Evolutionary conservation across 768 basidiomycete genomes (phyloP).

Genomic region (Termitomyces eurrhizus): DNA sequence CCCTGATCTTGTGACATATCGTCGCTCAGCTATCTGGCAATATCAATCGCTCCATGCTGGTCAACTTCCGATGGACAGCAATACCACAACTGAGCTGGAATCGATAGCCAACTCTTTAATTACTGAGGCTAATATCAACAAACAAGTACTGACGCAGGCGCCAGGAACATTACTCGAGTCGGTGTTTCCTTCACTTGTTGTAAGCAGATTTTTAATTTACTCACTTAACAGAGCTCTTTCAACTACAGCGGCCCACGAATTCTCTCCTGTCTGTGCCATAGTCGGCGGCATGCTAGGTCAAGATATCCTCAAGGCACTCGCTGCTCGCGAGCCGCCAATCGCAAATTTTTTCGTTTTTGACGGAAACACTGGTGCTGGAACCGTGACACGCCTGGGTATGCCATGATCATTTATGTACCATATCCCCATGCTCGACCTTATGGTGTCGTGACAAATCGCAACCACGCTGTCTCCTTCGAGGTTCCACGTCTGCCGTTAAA

Average conservation of each 20-base stretch:
- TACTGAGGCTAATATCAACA: slow-evolving; percentile 62
- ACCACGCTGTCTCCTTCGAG: slow-evolving; percentile 13
- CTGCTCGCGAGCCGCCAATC: slow-evolving; percentile 87
- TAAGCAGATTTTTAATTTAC: slow-evolving; percentile 2
- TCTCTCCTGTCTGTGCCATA: slow-evolving; percentile 92
- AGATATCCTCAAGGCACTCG: slow-evolving; percentile 89
- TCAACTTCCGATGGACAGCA: slow-evolving; percentile 49
- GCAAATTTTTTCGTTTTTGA: slow-evolving; percentile 92
- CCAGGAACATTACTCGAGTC: slow-evolving; percentile 66
- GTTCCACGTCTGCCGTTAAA: slow-evolving; percentile 13
- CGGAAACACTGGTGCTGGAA: slow-evolving; percentile 73
- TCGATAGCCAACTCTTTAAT: slow-evolving; percentile 62
- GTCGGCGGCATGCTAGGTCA: slow-evolving; percentile 94
- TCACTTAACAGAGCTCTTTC: slow-evolving; percentile 51
- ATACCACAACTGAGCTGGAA: slow-evolving; percentile 53
- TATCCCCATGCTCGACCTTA: slow-evolving; percentile 7
- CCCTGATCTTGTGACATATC: not conserved
- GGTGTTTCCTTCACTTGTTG: slow-evolving; percentile 17
- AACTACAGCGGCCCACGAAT: slow-evolving; percentile 73
- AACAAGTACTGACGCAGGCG: slow-evolving; percentile 53
- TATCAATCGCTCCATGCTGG: slow-evolving; percentile 60
- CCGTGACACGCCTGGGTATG: slow-evolving; percentile 57
- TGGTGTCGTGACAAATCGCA: slow-evolving; percentile 1
- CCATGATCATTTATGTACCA: slow-evolving; percentile 23
- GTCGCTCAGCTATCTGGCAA: slow-evolving; percentile 71